Evolutionary conservation across 192 early-diverging fungal genomes (phyloP).

Genomic region (Linnemannia elongata): DNA sequence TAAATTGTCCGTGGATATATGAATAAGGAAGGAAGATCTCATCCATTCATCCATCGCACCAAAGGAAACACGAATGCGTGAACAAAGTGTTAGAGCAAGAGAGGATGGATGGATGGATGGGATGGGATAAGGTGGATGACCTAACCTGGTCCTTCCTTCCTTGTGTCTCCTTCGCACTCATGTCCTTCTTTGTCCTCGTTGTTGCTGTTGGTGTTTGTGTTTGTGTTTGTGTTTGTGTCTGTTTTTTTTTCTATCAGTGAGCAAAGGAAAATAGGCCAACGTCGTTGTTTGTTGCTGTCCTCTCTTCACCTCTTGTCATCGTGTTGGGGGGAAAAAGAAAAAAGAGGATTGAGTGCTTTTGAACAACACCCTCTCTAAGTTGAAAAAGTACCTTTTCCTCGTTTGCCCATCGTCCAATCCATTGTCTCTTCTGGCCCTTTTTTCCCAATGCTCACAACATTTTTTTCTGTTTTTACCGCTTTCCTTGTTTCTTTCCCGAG

Average conservation of each 20-base stretch:
- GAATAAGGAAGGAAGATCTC: background rate
- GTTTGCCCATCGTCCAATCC: background rate
- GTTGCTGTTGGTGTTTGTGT: background rate
- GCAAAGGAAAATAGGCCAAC: slow-evolving; percentile 2
- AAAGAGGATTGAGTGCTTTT: background rate
- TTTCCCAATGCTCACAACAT: slow-evolving; percentile 4
- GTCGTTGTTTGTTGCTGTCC: background rate
- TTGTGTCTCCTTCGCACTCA: too few species aligned
- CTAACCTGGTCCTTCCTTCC: background rate
- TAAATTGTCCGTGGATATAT: background rate
- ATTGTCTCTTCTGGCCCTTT: background rate
- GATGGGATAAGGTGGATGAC: background rate
- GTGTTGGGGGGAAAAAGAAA: background rate
- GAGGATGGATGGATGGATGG: background rate
- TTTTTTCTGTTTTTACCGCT: slow-evolving; percentile 12
- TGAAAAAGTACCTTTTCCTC: background rate
- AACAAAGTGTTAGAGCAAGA: background rate
- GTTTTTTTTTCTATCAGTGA: background rate
- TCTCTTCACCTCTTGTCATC: background rate
- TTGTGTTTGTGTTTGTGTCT: background rate
- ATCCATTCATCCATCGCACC: background rate
- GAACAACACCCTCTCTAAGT: background rate
- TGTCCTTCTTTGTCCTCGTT: background rate
- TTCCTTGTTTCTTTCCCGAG: background rate
- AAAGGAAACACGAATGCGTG: slow-evolving; percentile 2